Conservation (phyloP, 345 rosid genomes). For the Salix udensis region DNA sequence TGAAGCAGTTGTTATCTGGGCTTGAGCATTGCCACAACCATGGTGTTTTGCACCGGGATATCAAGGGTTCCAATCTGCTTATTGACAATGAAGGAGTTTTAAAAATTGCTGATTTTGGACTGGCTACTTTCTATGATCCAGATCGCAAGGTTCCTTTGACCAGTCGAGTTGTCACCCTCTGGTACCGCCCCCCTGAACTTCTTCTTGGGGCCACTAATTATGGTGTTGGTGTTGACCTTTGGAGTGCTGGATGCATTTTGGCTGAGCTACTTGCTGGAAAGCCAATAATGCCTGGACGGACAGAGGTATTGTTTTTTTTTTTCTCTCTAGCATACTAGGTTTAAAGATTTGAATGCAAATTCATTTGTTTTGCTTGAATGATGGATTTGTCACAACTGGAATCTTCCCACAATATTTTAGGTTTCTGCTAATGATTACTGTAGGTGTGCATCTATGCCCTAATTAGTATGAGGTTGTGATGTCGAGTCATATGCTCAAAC, state of each 20-base stretch:
- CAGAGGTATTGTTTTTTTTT: conserved; percentile 52
- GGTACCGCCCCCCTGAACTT: conserved; percentile 95
- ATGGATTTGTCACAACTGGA: background rate
- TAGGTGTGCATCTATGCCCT: background rate
- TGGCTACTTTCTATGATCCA: conserved; percentile 73
- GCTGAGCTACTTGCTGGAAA: conserved; percentile 84
- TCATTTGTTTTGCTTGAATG: conserved; percentile 2
- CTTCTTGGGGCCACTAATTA: conserved; percentile 84
- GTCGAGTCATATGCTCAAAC: background rate
- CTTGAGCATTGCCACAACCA: conserved; percentile 79
- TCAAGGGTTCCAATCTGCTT: conserved; percentile 83
- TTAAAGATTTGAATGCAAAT: background rate
- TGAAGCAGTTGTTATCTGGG: conserved; percentile 81
- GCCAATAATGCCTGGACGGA: conserved; percentile 87
- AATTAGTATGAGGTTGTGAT: background rate
- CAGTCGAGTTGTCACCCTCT: conserved; percentile 89
- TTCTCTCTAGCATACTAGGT: background rate
- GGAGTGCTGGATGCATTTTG: conserved; percentile 96
- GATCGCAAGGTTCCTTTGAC: conserved; percentile 64
- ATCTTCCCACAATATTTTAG: background rate
- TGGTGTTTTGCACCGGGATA: conserved; percentile 84
- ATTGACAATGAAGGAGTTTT: conserved; percentile 71
- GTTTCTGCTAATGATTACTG: background rate
- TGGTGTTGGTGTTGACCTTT: conserved; percentile 74
- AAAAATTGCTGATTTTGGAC: conserved; percentile 90